Evolutionary conservation across 352 stramenopile species (phyloP).

Genomic region (Nothophytophthora sp.): DNA sequence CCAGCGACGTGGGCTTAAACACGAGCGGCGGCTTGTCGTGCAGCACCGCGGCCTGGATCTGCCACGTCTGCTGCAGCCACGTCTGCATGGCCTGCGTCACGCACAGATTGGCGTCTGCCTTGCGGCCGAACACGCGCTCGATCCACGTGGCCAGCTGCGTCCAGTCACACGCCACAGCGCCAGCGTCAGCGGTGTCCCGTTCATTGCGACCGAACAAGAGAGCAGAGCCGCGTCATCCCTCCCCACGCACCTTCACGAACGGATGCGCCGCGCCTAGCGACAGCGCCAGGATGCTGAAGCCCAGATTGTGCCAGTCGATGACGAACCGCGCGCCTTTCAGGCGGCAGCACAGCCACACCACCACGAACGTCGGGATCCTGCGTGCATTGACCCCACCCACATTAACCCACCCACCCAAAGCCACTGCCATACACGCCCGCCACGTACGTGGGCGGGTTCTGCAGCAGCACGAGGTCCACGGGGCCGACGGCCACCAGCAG

Average conservation of each 20-base stretch:
- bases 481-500: too few species aligned
- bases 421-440: too few species aligned
- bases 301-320: constrained; percentile 99
- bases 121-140: constrained; percentile 89
- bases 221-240: too few species aligned
- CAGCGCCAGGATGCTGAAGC: constrained; percentile 96
- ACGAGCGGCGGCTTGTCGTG: constrained; percentile 96
- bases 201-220: neutral
- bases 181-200: neutral
- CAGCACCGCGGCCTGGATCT: constrained; percentile 86
- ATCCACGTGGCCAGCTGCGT: constrained; percentile 82
- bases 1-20: constrained; percentile 88
- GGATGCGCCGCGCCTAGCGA: constrained; percentile 60
- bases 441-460: constrained; percentile 96
- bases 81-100: constrained; percentile 96
- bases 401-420: too few species aligned
- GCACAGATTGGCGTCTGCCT: constrained; percentile 95
- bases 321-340: constrained; percentile 92
- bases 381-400: too few species aligned
- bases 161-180: neutral
- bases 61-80: constrained; percentile 92
- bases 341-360: constrained; percentile 59
- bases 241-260: constrained; percentile 64
- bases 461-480: constrained; percentile 95
- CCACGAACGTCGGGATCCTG: constrained; percentile 94